Evolutionary conservation across 164 flowering plant genomes (phyloP), one percentile per base, ranked within the genome.

Genomic region (Berberis vulgaris): DNA sequence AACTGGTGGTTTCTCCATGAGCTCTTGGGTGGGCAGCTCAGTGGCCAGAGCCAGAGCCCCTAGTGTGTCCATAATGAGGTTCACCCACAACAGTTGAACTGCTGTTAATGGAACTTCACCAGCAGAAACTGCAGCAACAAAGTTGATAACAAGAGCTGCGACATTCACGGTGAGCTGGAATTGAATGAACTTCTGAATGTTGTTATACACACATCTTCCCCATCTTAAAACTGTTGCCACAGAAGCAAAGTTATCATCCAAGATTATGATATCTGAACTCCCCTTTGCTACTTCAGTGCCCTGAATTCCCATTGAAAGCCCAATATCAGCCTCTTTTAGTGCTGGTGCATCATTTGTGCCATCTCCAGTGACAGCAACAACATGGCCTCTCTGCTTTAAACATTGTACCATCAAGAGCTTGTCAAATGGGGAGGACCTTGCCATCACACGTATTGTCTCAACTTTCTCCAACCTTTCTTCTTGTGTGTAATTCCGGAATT

Each of bases 331-430:
- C 74, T 83, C 94, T 67, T 83, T 87, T 0, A 87, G 56, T 6
- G 94, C 94, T 5, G 89, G 89, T 13, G 89, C 94, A 62, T 87
- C 94, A 61, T 87, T 87, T 46, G 88, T 87, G 59, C 94, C 94
- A 61, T 87, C 94, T 54, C 94, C 94, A 0, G 88, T 87, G 60
- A 87, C 88, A 5, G 88, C 94, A 44, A 87, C 89, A 41, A 84
- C 89, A 45, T 85, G 83, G 13, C 89, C 88, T 60, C 79, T 82
- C 62, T 76, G 70, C 67, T 82, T 83, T 73, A 87, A 62, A 73
- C 86, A 83, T 52, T 83, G 78, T 5, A 87, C 87, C 89, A 87
- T 83, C 62, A 87, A 56, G 45, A 84, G 85, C 78, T 86, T 86
- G 80, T 86, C 92, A 9, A 78, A 67, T 0, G 92, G 92, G 39